A percentile compares a stretch with the other conserved stretches of the same genome.
phyloP scores from a whole-genome alignment of 192 early-diverging fungal genomes.

The Phlyctochytrium planicorne region DNA sequence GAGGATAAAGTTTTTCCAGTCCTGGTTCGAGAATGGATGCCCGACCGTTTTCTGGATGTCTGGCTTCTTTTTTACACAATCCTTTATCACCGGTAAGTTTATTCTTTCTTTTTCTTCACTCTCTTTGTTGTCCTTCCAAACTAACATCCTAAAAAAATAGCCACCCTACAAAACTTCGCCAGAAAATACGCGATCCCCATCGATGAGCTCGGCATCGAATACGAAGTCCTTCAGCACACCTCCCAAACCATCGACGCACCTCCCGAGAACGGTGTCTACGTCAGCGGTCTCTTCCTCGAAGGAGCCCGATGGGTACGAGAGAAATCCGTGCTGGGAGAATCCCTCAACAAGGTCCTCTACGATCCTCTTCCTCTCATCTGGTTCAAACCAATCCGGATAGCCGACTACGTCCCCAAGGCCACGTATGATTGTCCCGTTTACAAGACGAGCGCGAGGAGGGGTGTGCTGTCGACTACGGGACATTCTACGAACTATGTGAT shows the following conservation, averaged over 20 bases:
- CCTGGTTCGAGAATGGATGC: slow-evolving; percentile 55
- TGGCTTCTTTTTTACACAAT: slow-evolving; percentile 70
- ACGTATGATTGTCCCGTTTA: slow-evolving; percentile 63
- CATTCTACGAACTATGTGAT: slow-evolving; percentile 69
- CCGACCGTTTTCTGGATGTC: slow-evolving; percentile 64
- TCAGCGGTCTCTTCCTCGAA: slow-evolving; percentile 55
- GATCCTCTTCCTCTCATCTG: slow-evolving; percentile 62
- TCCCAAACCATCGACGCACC: slow-evolving; percentile 13
- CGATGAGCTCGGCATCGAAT: slow-evolving; percentile 58
- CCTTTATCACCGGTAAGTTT: slow-evolving; percentile 60
- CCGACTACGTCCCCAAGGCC: slow-evolving; percentile 30
- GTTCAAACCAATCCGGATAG: slow-evolving; percentile 54
- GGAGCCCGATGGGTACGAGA: slow-evolving; percentile 56
- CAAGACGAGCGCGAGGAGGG: slow-evolving; percentile 62
- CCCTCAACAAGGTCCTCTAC: slow-evolving; percentile 56
- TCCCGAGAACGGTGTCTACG: slow-evolving; percentile 55
- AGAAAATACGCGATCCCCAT: slow-evolving; percentile 61
- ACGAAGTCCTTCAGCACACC: slow-evolving; percentile 41
- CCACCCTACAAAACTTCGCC: slow-evolving; percentile 64
- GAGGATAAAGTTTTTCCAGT: slow-evolving; percentile 56
- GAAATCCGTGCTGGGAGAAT: slow-evolving; percentile 49
- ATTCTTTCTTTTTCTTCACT: background rate
- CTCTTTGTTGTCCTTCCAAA: background rate
- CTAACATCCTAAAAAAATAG: slow-evolving; percentile 24
- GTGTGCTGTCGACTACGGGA: slow-evolving; percentile 61